Evolutionary conservation across 352 stramenopile genomes (phyloP), one percentile per base, ranked within the genome.

Genomic region (Pythium aphanidermatum): DNA sequence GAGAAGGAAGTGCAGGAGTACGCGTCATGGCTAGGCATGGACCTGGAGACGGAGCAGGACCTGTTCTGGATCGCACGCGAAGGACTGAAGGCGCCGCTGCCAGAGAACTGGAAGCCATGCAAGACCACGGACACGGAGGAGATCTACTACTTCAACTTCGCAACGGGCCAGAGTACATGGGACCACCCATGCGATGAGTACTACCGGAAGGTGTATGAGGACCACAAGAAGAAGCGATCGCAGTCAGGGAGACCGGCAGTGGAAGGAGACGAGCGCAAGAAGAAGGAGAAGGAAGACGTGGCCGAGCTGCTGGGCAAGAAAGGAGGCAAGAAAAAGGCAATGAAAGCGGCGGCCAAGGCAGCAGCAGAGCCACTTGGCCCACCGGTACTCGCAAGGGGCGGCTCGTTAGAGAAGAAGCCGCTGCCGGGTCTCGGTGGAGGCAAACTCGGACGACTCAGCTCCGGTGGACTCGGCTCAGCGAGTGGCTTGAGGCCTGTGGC

Each of bases 71-170:
- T 98, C 62, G 92, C 92, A 5, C 79, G 90, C 16, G 91, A 98
- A 63, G 91, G 91, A 2, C 68, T 98, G 6, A 97, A 93, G 58
- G 90, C 92, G 13, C 92, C 92, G 23, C 65, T 98, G 10, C 92
- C 89, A 27, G 75, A 96, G 47, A 92, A 97, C 60, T 98, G 92
- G 92, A 98, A 98, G 64, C 89, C 91, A 11, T 97, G 91, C 65
- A 97, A 97, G 65, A 97, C 87, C 19, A 95, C 82, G 12, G 86
- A 97, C 63, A 97, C 92, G 44, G 86, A 96, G 26, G 92, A 98
- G 60, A 96, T 98, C 50, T 98, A 97, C 62, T 98, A 98, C 63
- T 97, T 97, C 62, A 97, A 97, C 63, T 97, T 98, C 58, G 68
- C 78, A 12, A 73, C 66, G 8, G 91, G 92, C 4, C 83, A 96